Evolutionary conservation across 2,329 filamentous ascomycete species (phyloP).

Genomic region (Madurella fahalii): DNA sequence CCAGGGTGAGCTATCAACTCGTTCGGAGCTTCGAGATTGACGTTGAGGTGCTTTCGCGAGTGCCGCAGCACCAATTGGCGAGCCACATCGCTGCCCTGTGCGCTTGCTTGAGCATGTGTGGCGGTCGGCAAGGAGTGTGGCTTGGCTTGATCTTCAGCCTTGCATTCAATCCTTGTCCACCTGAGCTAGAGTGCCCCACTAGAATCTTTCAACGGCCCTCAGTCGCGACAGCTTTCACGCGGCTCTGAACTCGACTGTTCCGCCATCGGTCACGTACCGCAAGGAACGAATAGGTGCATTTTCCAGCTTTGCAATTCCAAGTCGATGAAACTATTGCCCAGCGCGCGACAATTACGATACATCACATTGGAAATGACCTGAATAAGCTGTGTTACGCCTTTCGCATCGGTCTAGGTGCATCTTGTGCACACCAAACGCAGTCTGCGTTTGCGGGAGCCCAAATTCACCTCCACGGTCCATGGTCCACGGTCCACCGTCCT

Average conservation of each 20-base stretch:
- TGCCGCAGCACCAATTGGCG: constrained; percentile 4
- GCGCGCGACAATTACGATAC: background rate
- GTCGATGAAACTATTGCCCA: background rate
- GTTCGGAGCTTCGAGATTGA: constrained; percentile 13
- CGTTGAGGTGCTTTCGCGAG: constrained; percentile 9
- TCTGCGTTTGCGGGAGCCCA: background rate
- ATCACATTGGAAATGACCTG: constrained; percentile 6
- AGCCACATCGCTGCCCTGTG: constrained; percentile 11
- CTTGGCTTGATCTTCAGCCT: background rate
- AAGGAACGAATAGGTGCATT: background rate
- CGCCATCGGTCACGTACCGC: no score
- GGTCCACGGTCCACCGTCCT: no score
- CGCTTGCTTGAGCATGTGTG: background rate
- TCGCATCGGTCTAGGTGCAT: background rate
- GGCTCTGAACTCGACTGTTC: background rate
- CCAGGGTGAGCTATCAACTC: constrained; percentile 3
- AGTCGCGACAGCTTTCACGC: background rate
- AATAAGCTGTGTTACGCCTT: background rate
- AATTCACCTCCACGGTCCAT: background rate
- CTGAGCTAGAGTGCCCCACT: constrained; percentile 6
- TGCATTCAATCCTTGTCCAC: background rate
- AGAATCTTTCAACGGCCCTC: constrained; percentile 6
- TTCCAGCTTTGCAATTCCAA: background rate
- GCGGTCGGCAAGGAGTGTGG: constrained; percentile 3
- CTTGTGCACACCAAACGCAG: background rate